Percentiles rank a stretch among this genome's conserved stretches.
These are phyloP conservation scores for Papiliotrema flavescens DNA, from an alignment of 1,284 basidiomycete genomes.

Conservation along the genomic window DNA sequence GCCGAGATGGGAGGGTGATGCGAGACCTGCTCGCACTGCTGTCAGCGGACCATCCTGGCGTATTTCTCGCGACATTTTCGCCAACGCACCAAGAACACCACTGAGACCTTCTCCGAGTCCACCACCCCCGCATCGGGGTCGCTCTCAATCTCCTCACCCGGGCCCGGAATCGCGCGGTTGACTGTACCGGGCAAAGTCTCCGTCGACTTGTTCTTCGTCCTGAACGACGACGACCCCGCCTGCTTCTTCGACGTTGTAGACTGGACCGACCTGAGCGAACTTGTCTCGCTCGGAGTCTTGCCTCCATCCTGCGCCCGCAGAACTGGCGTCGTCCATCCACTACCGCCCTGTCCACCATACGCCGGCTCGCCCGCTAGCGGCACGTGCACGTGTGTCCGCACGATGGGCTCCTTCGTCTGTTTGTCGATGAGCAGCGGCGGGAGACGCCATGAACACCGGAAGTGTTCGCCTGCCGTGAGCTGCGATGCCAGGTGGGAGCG, in stretches of 20 bases:
- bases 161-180: conserved; percentile 36
- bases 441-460: conserved; percentile 68
- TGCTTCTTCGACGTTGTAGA: conserved; percentile 22
- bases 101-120: conserved; percentile 56
- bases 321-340: conserved; percentile 45
- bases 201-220: conserved; percentile 5
- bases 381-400: conserved; percentile 48
- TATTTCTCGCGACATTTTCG: neutral
- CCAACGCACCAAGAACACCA: conserved; percentile 58
- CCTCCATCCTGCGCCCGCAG: conserved; percentile 41
- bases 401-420: conserved; percentile 45
- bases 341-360: conserved; percentile 42
- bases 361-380: conserved; percentile 41
- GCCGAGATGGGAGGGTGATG: conserved; percentile 95
- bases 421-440: conserved; percentile 45
- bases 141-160: conserved; percentile 42
- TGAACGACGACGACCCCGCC: neutral
- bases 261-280: conserved; percentile 35
- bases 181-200: conserved; percentile 9
- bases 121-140: conserved; percentile 48
- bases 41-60: neutral
- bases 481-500: too few relatives aligned
- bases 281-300: conserved; percentile 27
- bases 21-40: conserved; percentile 75
- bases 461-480: conserved; percentile 61